Conservation (phyloP, 2,329 filamentous ascomycete genomes). For the Fusarium longipes region DNA sequence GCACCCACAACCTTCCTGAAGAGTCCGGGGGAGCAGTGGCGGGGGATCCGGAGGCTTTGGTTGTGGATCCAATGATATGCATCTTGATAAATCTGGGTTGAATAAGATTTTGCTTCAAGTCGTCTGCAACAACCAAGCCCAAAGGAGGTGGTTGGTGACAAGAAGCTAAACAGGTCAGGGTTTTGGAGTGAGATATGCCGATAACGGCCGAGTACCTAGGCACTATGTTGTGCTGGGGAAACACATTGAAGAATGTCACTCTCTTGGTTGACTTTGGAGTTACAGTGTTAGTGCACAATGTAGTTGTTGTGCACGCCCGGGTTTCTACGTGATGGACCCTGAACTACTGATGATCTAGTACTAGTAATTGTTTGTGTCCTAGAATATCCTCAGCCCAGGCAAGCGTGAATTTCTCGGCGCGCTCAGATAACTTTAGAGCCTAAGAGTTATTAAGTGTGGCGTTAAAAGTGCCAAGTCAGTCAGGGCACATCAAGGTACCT, state of each 20-base stretch:
- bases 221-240: slow-evolving; percentile 5
- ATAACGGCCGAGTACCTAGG: background rate
- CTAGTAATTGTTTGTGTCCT: background rate
- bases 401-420: background rate
- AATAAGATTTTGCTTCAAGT: background rate
- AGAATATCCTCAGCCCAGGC: background rate
- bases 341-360: too few relatives aligned
- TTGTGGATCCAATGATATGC: slow-evolving; percentile 31
- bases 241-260: background rate
- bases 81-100: slow-evolving; percentile 30
- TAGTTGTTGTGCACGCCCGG: background rate
- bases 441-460: slow-evolving; percentile 39
- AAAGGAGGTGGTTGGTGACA: background rate
- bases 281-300: background rate
- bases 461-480: slow-evolving; percentile 19
- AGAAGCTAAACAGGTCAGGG: background rate
- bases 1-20: slow-evolving; percentile 26
- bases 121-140: background rate
- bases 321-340: background rate
- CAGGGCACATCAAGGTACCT: slow-evolving; percentile 4
- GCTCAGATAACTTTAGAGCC: background rate
- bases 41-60: slow-evolving; percentile 17
- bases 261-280: slow-evolving; percentile 10
- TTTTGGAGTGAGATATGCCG: background rate
- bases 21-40: slow-evolving; percentile 27